Base-by-base conservation (phyloP, 2,329 filamentous ascomycete species). In the Fusarium anthophilum region DNA sequence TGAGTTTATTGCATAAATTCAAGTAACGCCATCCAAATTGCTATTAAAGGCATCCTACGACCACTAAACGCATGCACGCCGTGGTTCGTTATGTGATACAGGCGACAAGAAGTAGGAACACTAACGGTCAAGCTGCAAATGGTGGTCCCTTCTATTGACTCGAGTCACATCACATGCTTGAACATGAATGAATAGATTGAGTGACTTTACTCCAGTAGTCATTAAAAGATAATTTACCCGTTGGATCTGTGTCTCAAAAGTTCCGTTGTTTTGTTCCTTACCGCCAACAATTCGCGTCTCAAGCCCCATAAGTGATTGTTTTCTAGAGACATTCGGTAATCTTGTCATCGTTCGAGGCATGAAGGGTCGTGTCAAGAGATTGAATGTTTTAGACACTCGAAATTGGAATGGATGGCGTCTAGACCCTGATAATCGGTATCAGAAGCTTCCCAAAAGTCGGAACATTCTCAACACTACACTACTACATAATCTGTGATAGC, bases 321-420 rank as follows among this genome's bases (percentile, higher is more conserved):
- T 38, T 61, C 30, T 22, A 6, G 44, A 53, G 62, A 56, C 17
- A 18, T 18, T 39, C 12, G 39, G 12, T 32, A 20, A 48, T 45
- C 17, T 37, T 45, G 17, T 38, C 38, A 28, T 65, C 38, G 9
- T 24, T 10, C 22, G 6, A 62, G 28, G 67, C 35, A 72, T 61
- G 58, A 39, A 61, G 39, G 48, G 54, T 64, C n/a, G 56, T 11
- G 37, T 41, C 28, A 28, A 53, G 57, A 64, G 50, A 57, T 60
- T 68, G 26, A 53, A 12, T 74, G 68, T 72, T 38, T 35, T 24
- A 72, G 68, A 66, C 24, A 69, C 45, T 39, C 30, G 53, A 43
- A 39, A 71, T 71, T 70, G 54, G 41, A 44, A 44, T 44, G 41
- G 48, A 17, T 70, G 54, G 56, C 44, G 24, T 55, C 38, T 17